Conservation (phyloP, 2,329 filamentous ascomycete genomes). For the Ambrosiella cleistominuta region DNA sequence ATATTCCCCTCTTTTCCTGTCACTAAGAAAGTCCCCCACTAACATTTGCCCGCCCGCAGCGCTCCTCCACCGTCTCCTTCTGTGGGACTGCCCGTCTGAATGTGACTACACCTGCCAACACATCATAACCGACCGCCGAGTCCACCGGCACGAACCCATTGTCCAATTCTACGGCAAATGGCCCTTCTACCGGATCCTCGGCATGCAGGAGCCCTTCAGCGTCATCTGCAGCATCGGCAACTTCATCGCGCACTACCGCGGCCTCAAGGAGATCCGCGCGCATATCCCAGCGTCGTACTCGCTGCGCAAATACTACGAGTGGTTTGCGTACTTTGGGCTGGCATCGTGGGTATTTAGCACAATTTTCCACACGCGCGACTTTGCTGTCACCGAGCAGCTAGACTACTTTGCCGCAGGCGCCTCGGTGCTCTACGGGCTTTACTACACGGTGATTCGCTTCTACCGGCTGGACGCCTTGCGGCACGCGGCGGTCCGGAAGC, state of each 20-base stretch:
- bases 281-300: conserved; percentile 56
- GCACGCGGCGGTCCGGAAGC: conserved; percentile 36
- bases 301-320: conserved; percentile 62
- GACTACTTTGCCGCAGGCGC: conserved; percentile 93
- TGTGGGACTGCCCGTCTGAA: conserved; percentile 85
- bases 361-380: conserved; percentile 85
- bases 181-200: conserved; percentile 81
- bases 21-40: not conserved
- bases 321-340: conserved; percentile 65
- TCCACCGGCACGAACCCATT: conserved; percentile 46
- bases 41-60: conserved; percentile 32
- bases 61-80: conserved; percentile 63
- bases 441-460: conserved; percentile 65
- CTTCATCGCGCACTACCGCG: conserved; percentile 66
- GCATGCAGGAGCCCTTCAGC: conserved; percentile 86
- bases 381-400: conserved; percentile 69
- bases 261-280: conserved; percentile 52
- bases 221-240: conserved; percentile 90
- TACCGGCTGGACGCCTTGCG: conserved; percentile 55
- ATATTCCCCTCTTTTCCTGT: conserved; percentile 23
- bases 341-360: conserved; percentile 76
- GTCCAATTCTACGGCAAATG: conserved; percentile 98
- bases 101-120: conserved; percentile 98
- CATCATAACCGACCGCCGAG: conserved; percentile 59
- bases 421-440: conserved; percentile 78